A percentile compares a stretch with the other conserved stretches of the same genome.
Conservation (phyloP, 1,284 basidiomycete species). For the Peniophora sp. region DNA sequence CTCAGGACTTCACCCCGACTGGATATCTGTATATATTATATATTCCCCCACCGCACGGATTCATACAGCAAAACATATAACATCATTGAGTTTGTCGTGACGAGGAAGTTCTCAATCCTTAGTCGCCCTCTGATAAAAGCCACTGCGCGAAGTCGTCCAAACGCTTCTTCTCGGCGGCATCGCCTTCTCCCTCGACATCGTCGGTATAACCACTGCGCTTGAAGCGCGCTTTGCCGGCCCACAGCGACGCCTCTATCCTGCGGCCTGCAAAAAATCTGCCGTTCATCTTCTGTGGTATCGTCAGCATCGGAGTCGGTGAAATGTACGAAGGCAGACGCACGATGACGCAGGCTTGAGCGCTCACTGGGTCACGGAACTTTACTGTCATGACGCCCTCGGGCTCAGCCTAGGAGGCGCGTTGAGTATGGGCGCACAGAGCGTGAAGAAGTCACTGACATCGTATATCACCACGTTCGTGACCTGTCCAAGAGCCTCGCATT, state of each 20-base stretch:
- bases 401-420: slow-evolving; percentile 59
- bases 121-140: slow-evolving; percentile 74
- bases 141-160: slow-evolving; percentile 85
- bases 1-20: neutral
- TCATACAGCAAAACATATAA: neutral
- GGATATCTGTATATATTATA: neutral
- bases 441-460: slow-evolving; percentile 58
- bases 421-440: slow-evolving; percentile 1
- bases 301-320: neutral
- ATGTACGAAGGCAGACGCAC: slow-evolving; percentile 36
- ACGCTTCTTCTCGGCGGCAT: slow-evolving; percentile 73
- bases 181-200: slow-evolving; percentile 52
- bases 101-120: slow-evolving; percentile 13
- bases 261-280: slow-evolving; percentile 88
- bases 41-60: neutral
- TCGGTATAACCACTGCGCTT: slow-evolving; percentile 60
- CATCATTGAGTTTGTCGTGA: slow-evolving; percentile 8
- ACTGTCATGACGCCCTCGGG: slow-evolving; percentile 93
- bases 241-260: slow-evolving; percentile 75
- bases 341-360: slow-evolving; percentile 84
- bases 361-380: slow-evolving; percentile 84
- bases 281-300: slow-evolving; percentile 77
- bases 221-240: slow-evolving; percentile 77
- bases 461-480: slow-evolving; percentile 97
- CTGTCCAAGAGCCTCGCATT: slow-evolving; percentile 86